Evolutionary conservation across 768 basidiomycete species (phyloP).

Genomic region (Xanthoconium stramineum): DNA sequence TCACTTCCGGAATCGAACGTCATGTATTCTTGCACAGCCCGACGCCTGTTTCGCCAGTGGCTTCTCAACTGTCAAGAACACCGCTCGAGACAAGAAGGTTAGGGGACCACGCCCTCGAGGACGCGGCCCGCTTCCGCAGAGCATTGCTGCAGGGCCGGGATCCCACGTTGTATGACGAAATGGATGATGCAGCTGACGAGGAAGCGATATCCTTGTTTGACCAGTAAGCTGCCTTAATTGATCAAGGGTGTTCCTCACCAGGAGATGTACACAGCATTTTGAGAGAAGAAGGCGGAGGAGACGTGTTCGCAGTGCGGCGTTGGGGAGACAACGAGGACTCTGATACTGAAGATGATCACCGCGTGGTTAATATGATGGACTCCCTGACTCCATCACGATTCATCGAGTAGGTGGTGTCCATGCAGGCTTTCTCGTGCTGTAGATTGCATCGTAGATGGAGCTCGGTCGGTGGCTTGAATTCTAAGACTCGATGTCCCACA

Average conservation of each 20-base stretch:
- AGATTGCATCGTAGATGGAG: constrained; percentile 7
- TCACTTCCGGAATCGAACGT: constrained; percentile 73
- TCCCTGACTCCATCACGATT: constrained; percentile 15
- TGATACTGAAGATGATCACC: constrained; percentile 20
- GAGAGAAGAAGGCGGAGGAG: constrained; percentile 51
- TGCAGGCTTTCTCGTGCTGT: constrained; percentile 7
- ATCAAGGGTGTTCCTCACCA: constrained; percentile 6
- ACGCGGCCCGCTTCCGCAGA: constrained; percentile 36
- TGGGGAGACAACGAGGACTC: constrained; percentile 35
- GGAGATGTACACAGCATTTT: constrained; percentile 45
- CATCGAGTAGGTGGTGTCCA: constrained; percentile 4
- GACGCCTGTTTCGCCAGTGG: constrained; percentile 52
- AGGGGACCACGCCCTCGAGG: constrained; percentile 32
- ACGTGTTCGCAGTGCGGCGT: constrained; percentile 49
- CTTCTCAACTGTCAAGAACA: constrained; percentile 43
- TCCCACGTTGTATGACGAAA: constrained; percentile 28
- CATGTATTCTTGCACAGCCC: constrained; percentile 68
- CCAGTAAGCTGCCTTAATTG: constrained; percentile 46
- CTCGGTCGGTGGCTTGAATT: neutral
- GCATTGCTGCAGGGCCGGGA: constrained; percentile 31
- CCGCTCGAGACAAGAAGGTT: constrained; percentile 47
- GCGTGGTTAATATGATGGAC: constrained; percentile 23
- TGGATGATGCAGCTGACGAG: constrained; percentile 39
- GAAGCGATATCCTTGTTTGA: constrained; percentile 67
- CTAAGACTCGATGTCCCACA: constrained; percentile 6